A percentile compares a stretch with the other conserved stretches of the same genome.
These are phyloP conservation scores for Agapanthus africanus DNA, from an alignment of 106 monocot genomes.

Conservation along the genomic window DNA sequence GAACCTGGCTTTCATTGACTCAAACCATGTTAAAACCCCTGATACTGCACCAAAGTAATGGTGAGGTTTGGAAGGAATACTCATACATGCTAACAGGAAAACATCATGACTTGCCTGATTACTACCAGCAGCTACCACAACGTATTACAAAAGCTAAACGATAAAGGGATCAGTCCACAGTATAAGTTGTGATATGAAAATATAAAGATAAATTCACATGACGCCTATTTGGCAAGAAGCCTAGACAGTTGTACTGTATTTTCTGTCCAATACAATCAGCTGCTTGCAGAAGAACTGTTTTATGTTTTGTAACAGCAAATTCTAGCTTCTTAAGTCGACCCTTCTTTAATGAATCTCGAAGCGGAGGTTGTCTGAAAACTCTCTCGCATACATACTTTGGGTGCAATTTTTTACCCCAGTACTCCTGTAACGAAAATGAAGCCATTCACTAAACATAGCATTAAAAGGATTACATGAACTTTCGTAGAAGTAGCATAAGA, in stretches of 20 bases:
- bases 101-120: not conserved
- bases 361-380: slow-evolving; percentile 78
- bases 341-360: slow-evolving; percentile 62
- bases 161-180: not conserved
- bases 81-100: no score
- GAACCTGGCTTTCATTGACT: no score
- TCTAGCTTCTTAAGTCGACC: slow-evolving; percentile 74
- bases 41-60: no score
- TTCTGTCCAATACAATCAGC: slow-evolving; percentile 81
- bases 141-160: not conserved
- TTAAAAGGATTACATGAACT: not conserved
- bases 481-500: not conserved
- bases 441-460: not conserved
- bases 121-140: not conserved
- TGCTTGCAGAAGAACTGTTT: slow-evolving; percentile 52
- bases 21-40: no score
- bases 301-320: slow-evolving; percentile 59
- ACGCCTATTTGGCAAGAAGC: slow-evolving; percentile 82
- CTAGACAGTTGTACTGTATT: slow-evolving; percentile 82
- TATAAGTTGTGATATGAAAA: not conserved
- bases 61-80: no score
- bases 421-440: slow-evolving; percentile 46
- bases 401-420: slow-evolving; percentile 97
- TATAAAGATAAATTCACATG: slow-evolving; percentile 41
- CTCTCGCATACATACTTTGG: slow-evolving; percentile 88